These are phyloP conservation scores for Fusarium sp. DNA, from an alignment of 2,329 filamentous ascomycete species.

Conservation along the genomic window DNA sequence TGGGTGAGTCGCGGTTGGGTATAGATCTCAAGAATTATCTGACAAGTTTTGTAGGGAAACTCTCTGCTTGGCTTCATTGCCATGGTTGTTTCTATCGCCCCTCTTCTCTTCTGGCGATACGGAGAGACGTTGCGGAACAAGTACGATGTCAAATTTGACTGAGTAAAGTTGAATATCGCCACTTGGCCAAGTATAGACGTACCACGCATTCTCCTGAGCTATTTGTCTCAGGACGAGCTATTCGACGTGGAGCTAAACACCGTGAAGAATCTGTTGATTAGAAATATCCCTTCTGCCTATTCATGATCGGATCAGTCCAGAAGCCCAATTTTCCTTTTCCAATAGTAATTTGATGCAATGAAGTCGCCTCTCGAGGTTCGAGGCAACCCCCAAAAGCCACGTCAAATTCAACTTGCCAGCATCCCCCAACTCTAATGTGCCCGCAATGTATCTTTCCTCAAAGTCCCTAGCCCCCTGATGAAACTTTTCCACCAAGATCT, in stretches of 20 bases:
- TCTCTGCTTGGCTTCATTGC: conserved; percentile 16
- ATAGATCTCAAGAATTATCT: background rate
- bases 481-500: background rate
- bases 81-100: conserved; percentile 2
- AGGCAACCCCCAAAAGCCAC: background rate
- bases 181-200: accelerated
- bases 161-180: background rate
- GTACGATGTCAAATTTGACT: conserved; percentile 12
- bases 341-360: background rate
- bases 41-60: background rate
- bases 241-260: no score
- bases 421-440: conserved; percentile 3
- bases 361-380: background rate
- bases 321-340: conserved; percentile 6
- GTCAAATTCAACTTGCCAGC: conserved; percentile 15
- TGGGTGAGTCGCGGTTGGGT: background rate
- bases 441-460: background rate
- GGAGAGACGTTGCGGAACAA: conserved; percentile 9
- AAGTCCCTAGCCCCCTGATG: background rate
- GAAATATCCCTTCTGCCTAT: background rate
- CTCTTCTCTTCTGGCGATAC: conserved; percentile 16
- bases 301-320: background rate
- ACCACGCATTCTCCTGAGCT: background rate
- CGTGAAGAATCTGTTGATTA: no score
- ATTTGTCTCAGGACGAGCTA: background rate